Evolutionary conservation across 495 filamentous ascomycete species (phyloP).

Genomic region (Margaritispora aquatica): DNA sequence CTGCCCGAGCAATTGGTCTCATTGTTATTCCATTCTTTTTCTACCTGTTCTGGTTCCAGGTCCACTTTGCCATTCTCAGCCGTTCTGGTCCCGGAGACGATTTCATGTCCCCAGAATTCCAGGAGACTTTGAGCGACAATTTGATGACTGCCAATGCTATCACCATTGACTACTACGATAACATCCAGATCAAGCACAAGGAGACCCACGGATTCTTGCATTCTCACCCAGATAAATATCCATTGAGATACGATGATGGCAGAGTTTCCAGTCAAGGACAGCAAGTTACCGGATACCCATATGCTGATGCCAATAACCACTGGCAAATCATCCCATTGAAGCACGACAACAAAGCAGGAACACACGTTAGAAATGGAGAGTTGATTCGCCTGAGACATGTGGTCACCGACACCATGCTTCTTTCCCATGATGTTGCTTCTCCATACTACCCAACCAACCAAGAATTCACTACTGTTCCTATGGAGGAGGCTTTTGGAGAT

Average conservation of each 20-base stretch:
- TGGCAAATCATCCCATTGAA: slow-evolving; percentile 83
- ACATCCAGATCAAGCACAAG: slow-evolving; percentile 85
- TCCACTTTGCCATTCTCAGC: slow-evolving; percentile 87
- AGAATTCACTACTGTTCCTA: slow-evolving; percentile 82
- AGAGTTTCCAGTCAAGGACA: slow-evolving; percentile 96
- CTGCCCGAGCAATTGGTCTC: slow-evolving; percentile 72
- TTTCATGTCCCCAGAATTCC: slow-evolving; percentile 98
- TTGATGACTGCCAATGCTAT: slow-evolving; percentile 80
- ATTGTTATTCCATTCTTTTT: slow-evolving; percentile 92
- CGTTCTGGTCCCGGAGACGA: slow-evolving; percentile 93
- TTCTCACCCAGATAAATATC: slow-evolving; percentile 85
- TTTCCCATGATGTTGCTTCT: slow-evolving; percentile 98
- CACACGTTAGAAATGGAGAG: slow-evolving; percentile 76
- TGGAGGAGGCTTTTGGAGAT: slow-evolving; percentile 67
- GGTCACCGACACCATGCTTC: slow-evolving; percentile 76
- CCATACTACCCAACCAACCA: slow-evolving; percentile 97
- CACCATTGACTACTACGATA: slow-evolving; percentile 84
- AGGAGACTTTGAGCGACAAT: slow-evolving; percentile 94
- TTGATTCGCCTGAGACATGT: slow-evolving; percentile 83
- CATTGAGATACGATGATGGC: slow-evolving; percentile 93
- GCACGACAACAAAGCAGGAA: slow-evolving; percentile 46
- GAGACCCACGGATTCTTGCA: slow-evolving; percentile 95
- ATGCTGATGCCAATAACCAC: slow-evolving; percentile 97
- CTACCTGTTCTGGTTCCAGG: slow-evolving; percentile 99
- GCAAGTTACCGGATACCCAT: slow-evolving; percentile 96